Conservation (phyloP, 176 grass and related monocot species). For the Panicum miliaceum region DNA sequence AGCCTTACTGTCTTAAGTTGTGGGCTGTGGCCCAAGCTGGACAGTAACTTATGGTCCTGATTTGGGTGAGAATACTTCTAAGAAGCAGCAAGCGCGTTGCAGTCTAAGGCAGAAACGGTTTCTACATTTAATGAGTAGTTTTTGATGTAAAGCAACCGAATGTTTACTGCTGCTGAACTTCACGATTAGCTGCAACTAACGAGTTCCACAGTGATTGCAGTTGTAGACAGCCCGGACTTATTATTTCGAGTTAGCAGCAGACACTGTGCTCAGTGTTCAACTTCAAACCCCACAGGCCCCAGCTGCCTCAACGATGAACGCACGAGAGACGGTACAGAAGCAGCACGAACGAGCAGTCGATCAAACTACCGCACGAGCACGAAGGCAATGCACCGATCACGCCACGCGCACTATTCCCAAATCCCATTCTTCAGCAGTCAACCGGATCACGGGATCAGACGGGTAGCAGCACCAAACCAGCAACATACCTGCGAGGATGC, state of each 20-base stretch:
- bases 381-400: conserved; percentile 31
- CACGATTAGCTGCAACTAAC: background rate
- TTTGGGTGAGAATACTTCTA: background rate
- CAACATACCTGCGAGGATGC: conserved; percentile 71
- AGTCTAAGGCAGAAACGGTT: background rate
- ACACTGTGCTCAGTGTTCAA: background rate
- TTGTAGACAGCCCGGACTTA: background rate
- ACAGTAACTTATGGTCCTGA: background rate
- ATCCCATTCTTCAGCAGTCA: background rate
- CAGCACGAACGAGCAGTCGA: background rate
- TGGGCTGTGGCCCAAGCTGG: background rate
- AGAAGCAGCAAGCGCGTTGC: background rate
- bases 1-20: background rate
- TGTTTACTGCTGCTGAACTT: background rate
- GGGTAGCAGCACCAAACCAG: background rate
- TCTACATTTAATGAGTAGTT: background rate
- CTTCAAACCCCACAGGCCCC: background rate
- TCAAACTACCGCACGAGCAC: background rate
- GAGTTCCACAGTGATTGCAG: background rate
- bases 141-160: background rate
- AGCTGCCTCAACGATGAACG: background rate
- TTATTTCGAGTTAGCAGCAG: background rate
- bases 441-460: conserved; percentile 14
- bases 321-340: background rate
- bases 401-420: background rate